Conservation (phyloP, 768 basidiomycete species). For the Dioszegia aurantiaca region DNA sequence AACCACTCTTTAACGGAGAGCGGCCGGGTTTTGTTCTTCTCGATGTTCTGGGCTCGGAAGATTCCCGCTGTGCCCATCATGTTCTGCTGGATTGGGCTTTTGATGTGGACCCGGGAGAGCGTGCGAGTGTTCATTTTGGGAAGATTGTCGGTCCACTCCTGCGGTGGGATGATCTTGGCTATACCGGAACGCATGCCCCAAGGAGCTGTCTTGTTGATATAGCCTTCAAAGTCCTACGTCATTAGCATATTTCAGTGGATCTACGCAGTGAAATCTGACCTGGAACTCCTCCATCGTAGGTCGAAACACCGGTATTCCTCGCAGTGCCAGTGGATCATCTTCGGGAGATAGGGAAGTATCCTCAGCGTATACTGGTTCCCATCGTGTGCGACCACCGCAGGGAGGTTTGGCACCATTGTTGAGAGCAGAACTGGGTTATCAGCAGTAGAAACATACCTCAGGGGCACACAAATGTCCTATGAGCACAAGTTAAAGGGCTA, state of each 20-base stretch:
- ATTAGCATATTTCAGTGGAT: no score
- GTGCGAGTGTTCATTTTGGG: slow-evolving; percentile 67
- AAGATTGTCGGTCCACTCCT: slow-evolving; percentile 78
- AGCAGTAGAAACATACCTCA: not conserved
- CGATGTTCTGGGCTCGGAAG: slow-evolving; percentile 86
- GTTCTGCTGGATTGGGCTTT: slow-evolving; percentile 87
- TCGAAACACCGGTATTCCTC: slow-evolving; percentile 92
- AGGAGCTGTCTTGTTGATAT: slow-evolving; percentile 77
- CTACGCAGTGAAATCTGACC: no score
- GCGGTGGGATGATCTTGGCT: slow-evolving; percentile 91
- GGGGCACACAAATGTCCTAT: no score
- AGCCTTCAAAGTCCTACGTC: slow-evolving; percentile 71
- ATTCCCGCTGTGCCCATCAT: slow-evolving; percentile 81
- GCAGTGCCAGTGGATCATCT: slow-evolving; percentile 47
- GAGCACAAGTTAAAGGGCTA: not conserved
- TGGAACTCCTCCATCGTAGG: slow-evolving; percentile 87
- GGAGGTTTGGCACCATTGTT: slow-evolving; percentile 35
- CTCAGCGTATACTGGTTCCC: slow-evolving; percentile 10
- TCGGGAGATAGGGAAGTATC: slow-evolving; percentile 43
- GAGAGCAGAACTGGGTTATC: slow-evolving; percentile 38
- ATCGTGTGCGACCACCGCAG: not conserved
- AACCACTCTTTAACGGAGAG: slow-evolving; percentile 50
- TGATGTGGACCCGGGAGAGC: slow-evolving; percentile 71
- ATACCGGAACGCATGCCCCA: slow-evolving; percentile 92
- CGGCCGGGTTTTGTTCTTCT: slow-evolving; percentile 58